A percentile compares a stretch with the other conserved stretches of the same genome.
phyloP scores from a whole-genome alignment of 2,329 filamentous ascomycete species.

The Parastagonospora nodorum region DNA sequence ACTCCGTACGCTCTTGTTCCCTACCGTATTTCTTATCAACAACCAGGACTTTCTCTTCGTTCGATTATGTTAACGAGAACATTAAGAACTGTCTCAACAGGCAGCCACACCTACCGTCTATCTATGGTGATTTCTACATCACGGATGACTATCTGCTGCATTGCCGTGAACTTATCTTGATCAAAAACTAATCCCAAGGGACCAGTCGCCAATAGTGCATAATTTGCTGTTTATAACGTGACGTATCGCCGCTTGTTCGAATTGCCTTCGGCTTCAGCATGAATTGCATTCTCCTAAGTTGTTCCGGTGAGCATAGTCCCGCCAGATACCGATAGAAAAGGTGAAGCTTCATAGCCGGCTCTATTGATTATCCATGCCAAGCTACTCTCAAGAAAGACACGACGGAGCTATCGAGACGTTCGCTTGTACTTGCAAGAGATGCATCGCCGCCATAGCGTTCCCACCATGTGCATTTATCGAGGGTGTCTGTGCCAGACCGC shows the following conservation, averaged over 20 bases:
- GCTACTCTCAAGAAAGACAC: constrained; percentile 13
- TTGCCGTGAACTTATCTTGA: constrained; percentile 9
- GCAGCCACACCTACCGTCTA: constrained; percentile 6
- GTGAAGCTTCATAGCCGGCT: constrained; percentile 2
- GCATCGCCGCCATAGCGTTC: constrained; percentile 15
- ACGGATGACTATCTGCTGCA: constrained; percentile 13
- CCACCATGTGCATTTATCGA: constrained; percentile 14
- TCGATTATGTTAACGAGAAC: constrained; percentile 12
- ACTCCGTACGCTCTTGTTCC: constrained; percentile 6
- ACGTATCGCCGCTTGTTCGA: constrained; percentile 12
- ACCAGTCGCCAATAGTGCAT: constrained; percentile 8
- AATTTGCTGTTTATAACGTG: constrained; percentile 7
- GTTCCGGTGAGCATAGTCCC: constrained; percentile 7
- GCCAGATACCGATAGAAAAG: constrained; percentile 11
- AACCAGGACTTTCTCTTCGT: constrained; percentile 9
- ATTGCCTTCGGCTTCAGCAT: constrained; percentile 9
- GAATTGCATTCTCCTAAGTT: constrained; percentile 7
- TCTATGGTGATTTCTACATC: constrained; percentile 10
- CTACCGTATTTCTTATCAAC: constrained; percentile 1
- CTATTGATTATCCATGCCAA: constrained; percentile 17
- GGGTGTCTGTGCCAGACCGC: constrained; percentile 9
- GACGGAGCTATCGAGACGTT: constrained; percentile 11
- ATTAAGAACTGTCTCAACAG: constrained; percentile 14
- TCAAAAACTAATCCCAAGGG: constrained; percentile 14
- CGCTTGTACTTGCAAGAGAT: constrained; percentile 8